Percentiles rank a stretch among this genome's conserved stretches.
Evolutionary conservation across 306 rosid genomes (phyloP).

Genomic region (Alnus rubra): DNA sequence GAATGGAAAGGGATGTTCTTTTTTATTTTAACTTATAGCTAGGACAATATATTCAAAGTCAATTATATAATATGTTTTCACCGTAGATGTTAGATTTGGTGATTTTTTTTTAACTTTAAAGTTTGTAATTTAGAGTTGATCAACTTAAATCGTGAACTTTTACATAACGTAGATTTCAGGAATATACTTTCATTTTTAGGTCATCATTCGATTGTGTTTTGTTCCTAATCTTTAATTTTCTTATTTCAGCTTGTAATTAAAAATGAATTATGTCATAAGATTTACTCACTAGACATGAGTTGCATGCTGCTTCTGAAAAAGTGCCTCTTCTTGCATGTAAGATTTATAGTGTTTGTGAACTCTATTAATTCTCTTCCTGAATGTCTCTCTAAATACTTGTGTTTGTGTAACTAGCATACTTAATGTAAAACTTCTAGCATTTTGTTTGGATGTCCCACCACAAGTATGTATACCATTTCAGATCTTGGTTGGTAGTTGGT

Average conservation of each 20-base stretch:
- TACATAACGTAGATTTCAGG: no score
- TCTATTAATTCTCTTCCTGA: not conserved
- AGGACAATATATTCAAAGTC: no score
- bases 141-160: no score
- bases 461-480: not conserved
- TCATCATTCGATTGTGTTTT: not conserved
- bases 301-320: not conserved
- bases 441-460: not conserved
- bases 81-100: no score
- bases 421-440: not conserved
- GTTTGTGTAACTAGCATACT: not conserved
- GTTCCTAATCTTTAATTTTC: not conserved
- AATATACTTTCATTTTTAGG: no score
- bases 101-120: no score
- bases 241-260: slow-evolving; percentile 1
- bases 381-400: not conserved
- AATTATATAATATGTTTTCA: no score
- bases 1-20: no score
- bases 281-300: not conserved
- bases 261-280: slow-evolving; percentile 1
- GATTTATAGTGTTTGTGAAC: not conserved
- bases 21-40: no score
- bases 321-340: not conserved
- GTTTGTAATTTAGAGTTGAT: no score
- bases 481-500: not conserved